Conservation (phyloP, 345 rosid genomes). For the Lepidium aucheri region DNA sequence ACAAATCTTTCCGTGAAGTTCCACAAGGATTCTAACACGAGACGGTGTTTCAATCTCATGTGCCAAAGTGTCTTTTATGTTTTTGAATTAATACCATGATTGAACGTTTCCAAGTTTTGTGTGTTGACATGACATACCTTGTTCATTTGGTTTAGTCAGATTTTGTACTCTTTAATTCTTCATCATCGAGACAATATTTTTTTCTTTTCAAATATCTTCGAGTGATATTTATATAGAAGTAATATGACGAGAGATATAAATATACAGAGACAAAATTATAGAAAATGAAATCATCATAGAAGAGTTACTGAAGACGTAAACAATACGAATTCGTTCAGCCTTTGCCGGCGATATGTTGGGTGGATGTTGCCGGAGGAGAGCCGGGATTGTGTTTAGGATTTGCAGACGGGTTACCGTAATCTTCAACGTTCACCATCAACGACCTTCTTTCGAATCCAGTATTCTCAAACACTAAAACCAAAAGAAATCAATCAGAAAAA, state of each 20-base stretch:
- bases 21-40: background rate
- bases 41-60: background rate
- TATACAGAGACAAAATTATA: background rate
- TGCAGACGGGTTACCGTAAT: constrained; percentile 27
- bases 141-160: background rate
- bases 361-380: constrained; percentile 21
- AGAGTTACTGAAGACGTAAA: background rate
- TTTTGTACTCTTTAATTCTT: background rate
- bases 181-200: too few relatives aligned
- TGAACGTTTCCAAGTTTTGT: background rate
- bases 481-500: background rate
- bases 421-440: constrained; percentile 15
- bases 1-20: background rate
- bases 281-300: background rate
- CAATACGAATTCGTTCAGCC: background rate
- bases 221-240: too few relatives aligned
- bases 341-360: background rate
- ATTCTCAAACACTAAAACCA: constrained; percentile 8
- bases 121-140: background rate
- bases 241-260: background rate
- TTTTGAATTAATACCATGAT: background rate
- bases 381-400: constrained; percentile 28
- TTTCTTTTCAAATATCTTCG: too few relatives aligned
- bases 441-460: background rate
- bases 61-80: background rate